Evolutionary conservation across 495 filamentous ascomycete species (phyloP).

Genomic region (Aspergillus hancockii): DNA sequence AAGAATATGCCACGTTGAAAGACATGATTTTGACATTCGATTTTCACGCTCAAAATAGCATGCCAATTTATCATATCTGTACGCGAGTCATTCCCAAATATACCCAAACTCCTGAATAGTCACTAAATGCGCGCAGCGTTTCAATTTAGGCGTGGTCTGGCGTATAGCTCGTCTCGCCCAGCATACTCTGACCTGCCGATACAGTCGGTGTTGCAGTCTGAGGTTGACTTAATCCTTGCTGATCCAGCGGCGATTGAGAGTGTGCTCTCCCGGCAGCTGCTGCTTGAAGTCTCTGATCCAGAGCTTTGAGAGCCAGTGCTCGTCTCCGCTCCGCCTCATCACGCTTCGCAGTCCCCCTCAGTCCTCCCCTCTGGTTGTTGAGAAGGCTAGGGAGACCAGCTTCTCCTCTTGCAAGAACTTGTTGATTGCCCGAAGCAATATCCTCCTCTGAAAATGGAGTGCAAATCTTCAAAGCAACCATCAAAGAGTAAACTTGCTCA

Average conservation of each 20-base stretch:
- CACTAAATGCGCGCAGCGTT: constrained; percentile 6
- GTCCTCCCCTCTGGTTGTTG: constrained; percentile 41
- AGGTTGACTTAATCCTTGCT: constrained; percentile 42
- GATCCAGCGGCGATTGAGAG: constrained; percentile 37
- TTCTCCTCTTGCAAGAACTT: constrained; percentile 65
- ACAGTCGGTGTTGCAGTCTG: constrained; percentile 36
- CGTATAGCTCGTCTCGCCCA: constrained; percentile 69
- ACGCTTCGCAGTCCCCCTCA: constrained; percentile 56
- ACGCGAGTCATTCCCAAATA: constrained; percentile 14
- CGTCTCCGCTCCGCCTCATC: constrained; percentile 91
- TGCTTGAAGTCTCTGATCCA: constrained; percentile 88
- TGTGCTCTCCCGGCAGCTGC: constrained; percentile 58
- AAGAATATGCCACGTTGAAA: constrained; percentile 11
- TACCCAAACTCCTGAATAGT: constrained; percentile 18
- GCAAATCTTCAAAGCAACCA: constrained; percentile 74
- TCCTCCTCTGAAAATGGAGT: constrained; percentile 86
- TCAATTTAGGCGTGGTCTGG: constrained; percentile 56
- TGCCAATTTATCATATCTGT: neutral
- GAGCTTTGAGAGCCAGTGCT: constrained; percentile 82
- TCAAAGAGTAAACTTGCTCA: constrained; percentile 68
- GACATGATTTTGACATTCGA: neutral
- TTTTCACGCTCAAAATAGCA: neutral
- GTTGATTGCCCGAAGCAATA: constrained; percentile 76
- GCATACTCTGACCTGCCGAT: constrained; percentile 45
- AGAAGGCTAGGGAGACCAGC: constrained; percentile 65